Base-by-base conservation (phyloP, 306 rosid genomes). In the Sophora flavescens region DNA sequence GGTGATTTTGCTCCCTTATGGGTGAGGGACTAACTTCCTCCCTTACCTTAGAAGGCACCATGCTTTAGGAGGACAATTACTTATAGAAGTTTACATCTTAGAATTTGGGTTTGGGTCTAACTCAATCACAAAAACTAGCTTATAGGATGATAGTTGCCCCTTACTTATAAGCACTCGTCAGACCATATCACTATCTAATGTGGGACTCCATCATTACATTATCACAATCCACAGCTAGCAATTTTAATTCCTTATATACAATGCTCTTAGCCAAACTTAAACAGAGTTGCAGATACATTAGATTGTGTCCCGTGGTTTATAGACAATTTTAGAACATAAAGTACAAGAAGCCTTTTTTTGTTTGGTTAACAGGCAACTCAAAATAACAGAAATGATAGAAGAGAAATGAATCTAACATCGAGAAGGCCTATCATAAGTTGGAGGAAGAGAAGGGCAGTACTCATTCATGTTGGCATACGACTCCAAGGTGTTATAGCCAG, bases 401-500 rank as follows among this genome's bases (percentile, higher is more conserved):
- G 9, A 54, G 8, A 30, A 47, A 60, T 0, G 6, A n/a, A 72
- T 65, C 78, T 78, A 92, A 69, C 96, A 92, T 16, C 14, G 66
- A 38, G 52, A 38, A 22, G 93, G 94, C 86, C 97, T 89, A 13
- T 78, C 86, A 36, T 93, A 90, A 35, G 60, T 80, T 36, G 93
- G 93, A 17, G 97, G 97, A 12, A 90, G 78, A 48, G 97, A 87
- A 60, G 96, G 96, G 80, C 97, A 93, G 68, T 89, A 68, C 90
- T 93, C 96, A 36, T 93, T 93, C 97, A 93, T 93, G 79, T 89
- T 89, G 58, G 92, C 84, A 42, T 93, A 93, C 11, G 97, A 96
- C 71, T 87, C 87, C 48, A 90, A 42, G 30, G 93, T 83, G 89
- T 93, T 90, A 58, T 90, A 93, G 65, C 83, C 84, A 39, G 97